These are phyloP conservation scores for Acidomyces sp. DNA, from an alignment of 495 filamentous ascomycete genomes.

Conservation along the genomic window DNA sequence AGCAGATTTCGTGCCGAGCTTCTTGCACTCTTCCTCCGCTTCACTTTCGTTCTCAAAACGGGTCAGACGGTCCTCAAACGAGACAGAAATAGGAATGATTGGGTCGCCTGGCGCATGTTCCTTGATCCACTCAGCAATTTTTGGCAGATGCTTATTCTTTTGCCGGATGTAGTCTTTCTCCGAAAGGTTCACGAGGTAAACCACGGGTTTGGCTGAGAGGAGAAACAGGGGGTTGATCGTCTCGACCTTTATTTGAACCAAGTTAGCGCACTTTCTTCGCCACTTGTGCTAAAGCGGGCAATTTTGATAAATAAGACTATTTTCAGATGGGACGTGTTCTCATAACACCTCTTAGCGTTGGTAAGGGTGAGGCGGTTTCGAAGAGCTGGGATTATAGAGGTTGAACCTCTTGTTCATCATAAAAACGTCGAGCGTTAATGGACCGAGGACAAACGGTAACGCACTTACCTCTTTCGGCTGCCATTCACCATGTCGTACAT, in stretches of 20 bases:
- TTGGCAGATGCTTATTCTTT: constrained; percentile 97
- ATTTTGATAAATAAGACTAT: too few species aligned
- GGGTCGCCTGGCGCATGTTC: constrained; percentile 73
- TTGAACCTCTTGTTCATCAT: constrained; percentile 98
- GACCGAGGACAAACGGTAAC: constrained; percentile 9
- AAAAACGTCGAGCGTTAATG: constrained; percentile 23
- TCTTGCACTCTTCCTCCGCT: constrained; percentile 80
- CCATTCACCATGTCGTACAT: constrained; percentile 86
- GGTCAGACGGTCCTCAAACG: constrained; percentile 83
- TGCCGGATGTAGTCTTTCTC: constrained; percentile 96
- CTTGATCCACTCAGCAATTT: constrained; percentile 90
- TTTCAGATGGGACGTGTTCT: constrained; percentile 59
- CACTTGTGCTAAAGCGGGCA: not conserved
- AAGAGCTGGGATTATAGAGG: constrained; percentile 99
- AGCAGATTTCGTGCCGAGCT: constrained; percentile 69
- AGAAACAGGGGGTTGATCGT: constrained; percentile 94
- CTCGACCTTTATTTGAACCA: constrained; percentile 54
- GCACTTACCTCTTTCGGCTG: constrained; percentile 80
- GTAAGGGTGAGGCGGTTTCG: constrained; percentile 60
- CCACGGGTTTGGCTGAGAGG: constrained; percentile 90
- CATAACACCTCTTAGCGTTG: constrained; percentile 62
- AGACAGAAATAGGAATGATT: constrained; percentile 83
- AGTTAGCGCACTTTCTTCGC: not conserved
- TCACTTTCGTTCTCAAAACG: constrained; percentile 63
- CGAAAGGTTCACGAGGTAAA: constrained; percentile 92